Conservation (phyloP, 139 green algal species). For the Chlorella sp. region DNA sequence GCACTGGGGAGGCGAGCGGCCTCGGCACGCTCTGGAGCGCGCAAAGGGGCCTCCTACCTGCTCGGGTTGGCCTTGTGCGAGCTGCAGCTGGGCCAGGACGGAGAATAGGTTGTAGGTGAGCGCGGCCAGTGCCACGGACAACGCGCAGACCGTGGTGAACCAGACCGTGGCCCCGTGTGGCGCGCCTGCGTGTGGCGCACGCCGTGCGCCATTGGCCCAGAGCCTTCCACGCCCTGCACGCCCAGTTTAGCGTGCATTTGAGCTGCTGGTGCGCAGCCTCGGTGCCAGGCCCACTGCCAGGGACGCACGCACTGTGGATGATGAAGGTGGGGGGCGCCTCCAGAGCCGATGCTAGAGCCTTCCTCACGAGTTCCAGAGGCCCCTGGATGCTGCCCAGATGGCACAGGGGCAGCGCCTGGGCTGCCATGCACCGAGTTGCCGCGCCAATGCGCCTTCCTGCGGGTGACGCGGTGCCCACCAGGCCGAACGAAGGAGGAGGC, state of each 20-base stretch:
- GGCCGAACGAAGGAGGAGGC: too few relatives aligned
- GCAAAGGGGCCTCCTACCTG: neutral
- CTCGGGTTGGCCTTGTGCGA: neutral
- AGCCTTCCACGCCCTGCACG: too few relatives aligned
- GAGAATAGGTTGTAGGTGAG: constrained; percentile 42
- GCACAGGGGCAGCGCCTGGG: too few relatives aligned
- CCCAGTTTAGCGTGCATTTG: too few relatives aligned
- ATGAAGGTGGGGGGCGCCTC: neutral
- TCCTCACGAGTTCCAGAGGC: neutral
- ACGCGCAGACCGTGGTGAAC: constrained; percentile 41
- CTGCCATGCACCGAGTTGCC: too few relatives aligned
- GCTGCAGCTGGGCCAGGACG: neutral
- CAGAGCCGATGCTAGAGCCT: neutral
- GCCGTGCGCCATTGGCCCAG: too few relatives aligned
- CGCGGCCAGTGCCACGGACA: constrained; percentile 41
- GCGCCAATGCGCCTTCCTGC: too few relatives aligned
- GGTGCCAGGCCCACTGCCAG: too few relatives aligned
- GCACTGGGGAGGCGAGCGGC: neutral
- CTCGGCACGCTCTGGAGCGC: neutral
- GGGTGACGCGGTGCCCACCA: too few relatives aligned
- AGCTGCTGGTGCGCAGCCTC: too few relatives aligned
- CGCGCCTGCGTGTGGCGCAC: constrained; percentile 13
- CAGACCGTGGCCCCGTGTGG: constrained; percentile 11
- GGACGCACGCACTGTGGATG: neutral
- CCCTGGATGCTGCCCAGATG: too few relatives aligned